phyloP scores from a whole-genome alignment of 163 green algal species.

The Scenedesmus sp. region DNA sequence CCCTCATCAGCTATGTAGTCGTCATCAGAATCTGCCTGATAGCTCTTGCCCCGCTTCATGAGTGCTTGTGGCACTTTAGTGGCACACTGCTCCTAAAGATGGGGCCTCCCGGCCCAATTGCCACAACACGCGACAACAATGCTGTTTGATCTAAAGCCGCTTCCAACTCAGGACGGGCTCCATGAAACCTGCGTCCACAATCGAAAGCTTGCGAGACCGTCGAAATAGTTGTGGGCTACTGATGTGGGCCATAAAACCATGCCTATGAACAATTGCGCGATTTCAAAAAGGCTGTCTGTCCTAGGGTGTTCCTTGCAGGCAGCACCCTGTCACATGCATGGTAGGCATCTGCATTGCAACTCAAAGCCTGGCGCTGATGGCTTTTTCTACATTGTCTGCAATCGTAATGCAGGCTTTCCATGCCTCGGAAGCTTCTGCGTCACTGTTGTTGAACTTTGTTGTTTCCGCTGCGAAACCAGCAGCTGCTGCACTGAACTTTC shows the following conservation, averaged over 20 bases:
- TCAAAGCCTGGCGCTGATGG: background rate
- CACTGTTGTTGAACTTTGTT: slow-evolving; percentile 5
- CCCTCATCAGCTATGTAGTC: slow-evolving; percentile 40
- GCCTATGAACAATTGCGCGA: background rate
- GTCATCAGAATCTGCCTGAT: slow-evolving; percentile 29
- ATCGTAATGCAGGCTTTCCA: background rate
- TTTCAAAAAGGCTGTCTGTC: background rate
- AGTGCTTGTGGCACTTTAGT: background rate
- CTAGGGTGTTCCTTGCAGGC: background rate
- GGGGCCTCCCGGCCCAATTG: slow-evolving; percentile 2
- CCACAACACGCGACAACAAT: background rate
- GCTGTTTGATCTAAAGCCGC: background rate
- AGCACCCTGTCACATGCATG: slow-evolving; percentile 10
- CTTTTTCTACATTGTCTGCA: background rate
- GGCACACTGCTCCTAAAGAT: slow-evolving; percentile 1
- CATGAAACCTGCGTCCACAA: background rate
- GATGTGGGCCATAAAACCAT: background rate
- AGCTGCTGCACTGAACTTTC: background rate
- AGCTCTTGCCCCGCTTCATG: slow-evolving; percentile 35
- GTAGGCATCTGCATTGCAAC: background rate
- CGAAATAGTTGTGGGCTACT: background rate
- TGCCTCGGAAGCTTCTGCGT: background rate
- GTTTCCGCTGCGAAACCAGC: background rate
- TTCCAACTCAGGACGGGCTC: background rate
- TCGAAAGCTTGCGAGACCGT: slow-evolving; percentile 12